Evolutionary conservation across 345 rosid species (phyloP).

Genomic region (Acer negundo): DNA sequence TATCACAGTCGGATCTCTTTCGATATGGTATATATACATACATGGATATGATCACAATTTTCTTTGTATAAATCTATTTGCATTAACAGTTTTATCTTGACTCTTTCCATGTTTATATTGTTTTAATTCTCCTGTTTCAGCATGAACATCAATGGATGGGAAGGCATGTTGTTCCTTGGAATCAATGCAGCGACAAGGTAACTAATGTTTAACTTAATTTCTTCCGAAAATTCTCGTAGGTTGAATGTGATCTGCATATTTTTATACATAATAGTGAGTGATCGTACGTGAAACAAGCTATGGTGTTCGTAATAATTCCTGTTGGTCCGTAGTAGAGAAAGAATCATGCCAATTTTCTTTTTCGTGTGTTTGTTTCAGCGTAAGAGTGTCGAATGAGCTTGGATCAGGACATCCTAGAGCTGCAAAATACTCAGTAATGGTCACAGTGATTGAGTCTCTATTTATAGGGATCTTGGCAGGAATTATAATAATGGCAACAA

Average conservation of each 20-base stretch:
- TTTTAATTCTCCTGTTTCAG: constrained; percentile 34
- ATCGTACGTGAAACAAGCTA: too few species aligned
- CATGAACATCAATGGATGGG: constrained; percentile 99
- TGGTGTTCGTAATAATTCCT: too few species aligned
- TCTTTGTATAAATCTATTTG: background rate
- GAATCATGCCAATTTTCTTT: too few species aligned
- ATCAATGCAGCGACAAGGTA: constrained; percentile 93
- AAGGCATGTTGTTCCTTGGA: constrained; percentile 91
- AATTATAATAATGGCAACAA: constrained; percentile 45
- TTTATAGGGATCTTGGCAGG: constrained; percentile 66
- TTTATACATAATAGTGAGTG: too few species aligned
- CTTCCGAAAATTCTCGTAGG: too few species aligned
- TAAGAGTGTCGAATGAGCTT: constrained; percentile 85
- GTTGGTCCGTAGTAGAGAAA: too few species aligned
- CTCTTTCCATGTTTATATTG: background rate
- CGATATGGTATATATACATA: constrained; percentile 58
- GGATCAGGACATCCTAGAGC: constrained; percentile 93
- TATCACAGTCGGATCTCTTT: constrained; percentile 87
- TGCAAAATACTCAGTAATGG: constrained; percentile 70
- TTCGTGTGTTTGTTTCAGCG: constrained; percentile 38
- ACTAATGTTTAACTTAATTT: background rate
- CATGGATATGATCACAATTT: background rate
- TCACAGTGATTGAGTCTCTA: constrained; percentile 60
- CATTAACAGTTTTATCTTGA: background rate
- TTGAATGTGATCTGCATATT: too few species aligned